Percentiles rank a stretch among this genome's conserved stretches.
phyloP scores from a whole-genome alignment of 352 stramenopile species.

The Globisporangium echinulatum region DNA sequence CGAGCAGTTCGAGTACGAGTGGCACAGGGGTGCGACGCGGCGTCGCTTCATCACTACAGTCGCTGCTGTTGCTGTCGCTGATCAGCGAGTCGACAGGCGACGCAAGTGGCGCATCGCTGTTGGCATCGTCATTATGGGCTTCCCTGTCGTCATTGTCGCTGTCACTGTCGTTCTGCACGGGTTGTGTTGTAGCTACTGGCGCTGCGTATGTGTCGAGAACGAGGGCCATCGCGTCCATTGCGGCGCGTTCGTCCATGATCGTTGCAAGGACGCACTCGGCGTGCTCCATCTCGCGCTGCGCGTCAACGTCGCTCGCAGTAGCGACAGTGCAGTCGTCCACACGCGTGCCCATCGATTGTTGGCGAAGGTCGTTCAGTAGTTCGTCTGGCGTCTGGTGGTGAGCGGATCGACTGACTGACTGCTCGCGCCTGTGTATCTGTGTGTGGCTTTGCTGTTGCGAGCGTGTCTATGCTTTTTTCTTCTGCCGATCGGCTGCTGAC shows the following conservation, averaged over 20 bases:
- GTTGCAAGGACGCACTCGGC: constrained; percentile 12
- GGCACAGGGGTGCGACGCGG: neutral
- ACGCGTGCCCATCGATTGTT: too few species aligned
- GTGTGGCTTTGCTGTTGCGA: neutral
- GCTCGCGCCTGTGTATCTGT: neutral
- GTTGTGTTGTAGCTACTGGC: neutral
- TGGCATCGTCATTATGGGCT: neutral
- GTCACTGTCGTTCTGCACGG: neutral
- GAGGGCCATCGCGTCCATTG: neutral
- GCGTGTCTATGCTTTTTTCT: neutral
- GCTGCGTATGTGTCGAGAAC: neutral
- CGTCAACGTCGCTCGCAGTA: neutral
- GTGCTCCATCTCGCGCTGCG: constrained; percentile 13
- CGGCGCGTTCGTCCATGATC: constrained; percentile 13
- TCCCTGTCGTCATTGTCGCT: neutral
- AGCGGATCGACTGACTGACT: neutral
- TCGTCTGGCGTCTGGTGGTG: too few species aligned
- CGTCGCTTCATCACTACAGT: neutral
- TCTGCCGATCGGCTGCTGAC: neutral
- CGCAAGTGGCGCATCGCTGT: neutral
- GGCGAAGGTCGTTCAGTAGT: too few species aligned
- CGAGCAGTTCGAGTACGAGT: neutral
- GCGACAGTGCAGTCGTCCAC: too few species aligned
- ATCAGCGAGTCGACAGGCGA: neutral
- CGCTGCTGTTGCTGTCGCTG: neutral